Conservation (phyloP, 1,284 basidiomycete species). For the Ceratorhiza oryzae-sativae region DNA sequence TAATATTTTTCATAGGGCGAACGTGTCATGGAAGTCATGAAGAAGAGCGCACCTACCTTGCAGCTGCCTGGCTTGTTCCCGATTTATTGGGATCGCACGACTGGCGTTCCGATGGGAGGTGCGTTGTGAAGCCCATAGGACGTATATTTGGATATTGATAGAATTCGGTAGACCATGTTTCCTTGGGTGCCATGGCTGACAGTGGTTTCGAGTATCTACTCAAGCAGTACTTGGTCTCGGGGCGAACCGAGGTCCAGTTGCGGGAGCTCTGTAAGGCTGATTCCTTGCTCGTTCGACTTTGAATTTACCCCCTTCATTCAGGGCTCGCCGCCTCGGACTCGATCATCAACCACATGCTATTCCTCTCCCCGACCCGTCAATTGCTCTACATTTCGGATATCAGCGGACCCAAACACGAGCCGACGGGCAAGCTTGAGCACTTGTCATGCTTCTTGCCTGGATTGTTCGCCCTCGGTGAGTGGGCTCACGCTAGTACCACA, state of each 20-base stretch:
- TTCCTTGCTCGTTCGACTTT: not conserved
- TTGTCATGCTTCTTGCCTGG: constrained; percentile 81
- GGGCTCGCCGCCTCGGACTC: constrained; percentile 33
- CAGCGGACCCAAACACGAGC: constrained; percentile 46
- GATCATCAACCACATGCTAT: constrained; percentile 60
- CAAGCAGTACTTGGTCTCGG: constrained; percentile 73
- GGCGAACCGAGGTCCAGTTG: constrained; percentile 62
- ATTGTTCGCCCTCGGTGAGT: constrained; percentile 73
- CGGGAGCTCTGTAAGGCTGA: constrained; percentile 67
- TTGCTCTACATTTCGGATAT: constrained; percentile 76
- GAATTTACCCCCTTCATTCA: not conserved
- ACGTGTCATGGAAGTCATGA: constrained; percentile 59
- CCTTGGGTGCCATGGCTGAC: constrained; percentile 70
- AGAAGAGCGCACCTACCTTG: constrained; percentile 46
- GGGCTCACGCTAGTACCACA: constrained; percentile 43
- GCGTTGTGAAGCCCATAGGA: constrained; percentile 33
- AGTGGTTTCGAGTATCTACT: constrained; percentile 77
- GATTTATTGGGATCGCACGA: constrained; percentile 44
- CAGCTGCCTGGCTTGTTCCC: constrained; percentile 44
- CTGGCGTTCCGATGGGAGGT: constrained; percentile 41
- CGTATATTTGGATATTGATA: not conserved
- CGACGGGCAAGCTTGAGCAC: constrained; percentile 70
- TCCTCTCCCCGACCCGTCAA: constrained; percentile 66
- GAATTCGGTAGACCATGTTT: constrained; percentile 55
- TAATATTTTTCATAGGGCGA: no score